These are phyloP conservation scores for Pseudocercospora vitis DNA, from an alignment of 2,329 filamentous ascomycete species.

Conservation along the genomic window DNA sequence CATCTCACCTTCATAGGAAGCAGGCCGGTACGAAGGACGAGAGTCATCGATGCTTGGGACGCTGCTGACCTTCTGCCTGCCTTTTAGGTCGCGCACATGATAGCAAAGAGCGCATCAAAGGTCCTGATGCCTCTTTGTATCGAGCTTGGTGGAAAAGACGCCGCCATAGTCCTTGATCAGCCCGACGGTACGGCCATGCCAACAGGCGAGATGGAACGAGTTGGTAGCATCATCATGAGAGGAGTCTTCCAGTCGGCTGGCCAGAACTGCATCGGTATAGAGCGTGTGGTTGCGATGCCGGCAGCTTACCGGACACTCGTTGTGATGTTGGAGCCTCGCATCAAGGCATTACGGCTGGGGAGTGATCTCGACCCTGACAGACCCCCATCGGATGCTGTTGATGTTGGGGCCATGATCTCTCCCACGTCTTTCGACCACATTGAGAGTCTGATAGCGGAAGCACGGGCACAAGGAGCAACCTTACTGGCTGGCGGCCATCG, in stretches of 20 bases:
- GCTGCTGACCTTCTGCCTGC: neutral
- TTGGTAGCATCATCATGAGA: conserved; percentile 81
- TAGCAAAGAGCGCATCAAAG: conserved; percentile 82
- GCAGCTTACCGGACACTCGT: conserved; percentile 74
- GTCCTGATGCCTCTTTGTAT: conserved; percentile 83
- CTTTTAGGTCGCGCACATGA: conserved; percentile 68
- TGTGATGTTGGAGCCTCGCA: conserved; percentile 67
- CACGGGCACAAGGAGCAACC: conserved; percentile 73
- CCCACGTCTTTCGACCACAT: conserved; percentile 71
- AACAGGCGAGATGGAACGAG: conserved; percentile 64
- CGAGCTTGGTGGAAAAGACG: conserved; percentile 93
- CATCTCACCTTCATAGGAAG: conserved; percentile 98
- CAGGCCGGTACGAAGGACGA: conserved; percentile 52
- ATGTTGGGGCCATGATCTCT: conserved; percentile 90
- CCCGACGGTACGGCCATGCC: conserved; percentile 44
- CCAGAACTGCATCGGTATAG: conserved; percentile 97
- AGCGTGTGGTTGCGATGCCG: conserved; percentile 81
- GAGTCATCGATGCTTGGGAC: neutral
- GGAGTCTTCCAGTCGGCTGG: conserved; percentile 93
- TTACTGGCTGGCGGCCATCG: conserved; percentile 78
- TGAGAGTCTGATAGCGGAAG: conserved; percentile 73
- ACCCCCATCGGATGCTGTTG: conserved; percentile 50
- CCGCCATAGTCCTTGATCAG: conserved; percentile 84
- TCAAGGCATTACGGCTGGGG: conserved; percentile 73
- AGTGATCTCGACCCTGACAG: conserved; percentile 59